Evolutionary conservation across 805 yeast species (phyloP), one percentile per base, ranked within the genome.

Genomic region (Sporopachydermia quercuum): DNA sequence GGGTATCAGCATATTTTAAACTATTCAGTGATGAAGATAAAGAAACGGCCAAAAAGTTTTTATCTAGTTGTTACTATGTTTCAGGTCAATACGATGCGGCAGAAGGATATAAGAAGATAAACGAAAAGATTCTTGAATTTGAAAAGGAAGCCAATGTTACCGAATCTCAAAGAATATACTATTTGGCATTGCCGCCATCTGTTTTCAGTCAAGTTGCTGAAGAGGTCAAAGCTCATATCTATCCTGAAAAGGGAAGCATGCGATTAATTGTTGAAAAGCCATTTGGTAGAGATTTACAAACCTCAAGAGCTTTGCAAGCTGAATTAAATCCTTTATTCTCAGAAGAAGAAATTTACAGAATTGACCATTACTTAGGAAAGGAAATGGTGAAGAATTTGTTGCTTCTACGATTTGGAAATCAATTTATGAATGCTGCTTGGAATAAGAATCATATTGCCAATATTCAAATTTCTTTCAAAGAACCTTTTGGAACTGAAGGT

Each of bases 401-500:
- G 43, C 85, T 86, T 27, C 66, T 87, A 52, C 75, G 98, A 55
- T 91, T 91, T 54, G 94, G 94, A 49, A 91, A 91, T 63, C 78
- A 78, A 55, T 74, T 89, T 59, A 68, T 91, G 55, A 73, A 73
- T 53, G 84, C 94, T n/a, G 73, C 81, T 41, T 91, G 96, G 96
- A 79, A 81, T 65, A 77, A 69, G 56, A 71, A 81, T 47, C 79
- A 72, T 60, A 76, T 91, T 54, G 69, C 75, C 45, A 73, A 78
- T 34, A 77, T 91, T 45, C 96, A 89, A 66, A 76, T 91, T 49
- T 73, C 89, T 11, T 89, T 91, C 70, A 91, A 91, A 66, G 98
- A 91, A 65, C 84, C 91, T n/a, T 91, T 91, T 52, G 98, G 98
- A 41, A 91, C 98, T 34, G 96, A 91, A 63, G 98, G 98, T 42